phyloP scores from a whole-genome alignment of 2,329 filamentous ascomycete species.

The Xenoacremonium recifei region DNA sequence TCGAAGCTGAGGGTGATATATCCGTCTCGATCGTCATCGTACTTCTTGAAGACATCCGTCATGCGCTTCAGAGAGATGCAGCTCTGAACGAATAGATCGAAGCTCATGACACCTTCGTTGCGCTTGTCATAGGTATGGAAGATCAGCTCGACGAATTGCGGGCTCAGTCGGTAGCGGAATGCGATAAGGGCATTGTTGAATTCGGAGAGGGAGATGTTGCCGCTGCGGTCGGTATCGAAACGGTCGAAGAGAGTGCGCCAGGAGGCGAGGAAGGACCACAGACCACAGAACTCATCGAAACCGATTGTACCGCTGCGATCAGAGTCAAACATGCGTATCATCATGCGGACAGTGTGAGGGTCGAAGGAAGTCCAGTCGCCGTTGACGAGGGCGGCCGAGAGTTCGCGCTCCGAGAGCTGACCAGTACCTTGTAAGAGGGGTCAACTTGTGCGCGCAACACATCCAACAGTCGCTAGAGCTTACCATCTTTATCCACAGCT shows the following conservation, averaged over 20 bases:
- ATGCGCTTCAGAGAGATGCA: slow-evolving; percentile 97
- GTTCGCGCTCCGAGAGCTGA: slow-evolving; percentile 80
- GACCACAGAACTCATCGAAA: slow-evolving; percentile 92
- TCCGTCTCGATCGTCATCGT: slow-evolving; percentile 94
- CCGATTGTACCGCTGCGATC: slow-evolving; percentile 86
- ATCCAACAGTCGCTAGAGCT: slow-evolving; percentile 20
- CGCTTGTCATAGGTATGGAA: slow-evolving; percentile 88
- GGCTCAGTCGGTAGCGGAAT: slow-evolving; percentile 89
- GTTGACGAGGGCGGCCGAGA: slow-evolving; percentile 89
- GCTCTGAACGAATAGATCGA: slow-evolving; percentile 96
- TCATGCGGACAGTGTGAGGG: slow-evolving; percentile 91
- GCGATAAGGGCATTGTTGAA: slow-evolving; percentile 88
- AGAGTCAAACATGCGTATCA: slow-evolving; percentile 99
- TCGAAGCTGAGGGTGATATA: slow-evolving; percentile 84
- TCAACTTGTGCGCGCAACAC: slow-evolving; percentile 4
- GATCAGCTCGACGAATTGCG: slow-evolving; percentile 77
- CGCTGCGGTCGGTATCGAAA: slow-evolving; percentile 84
- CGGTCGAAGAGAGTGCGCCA: slow-evolving; percentile 95
- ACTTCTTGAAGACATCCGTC: slow-evolving; percentile 99
- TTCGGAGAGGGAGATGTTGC: slow-evolving; percentile 82
- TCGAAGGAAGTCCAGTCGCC: slow-evolving; percentile 96
- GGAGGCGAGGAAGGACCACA: slow-evolving; percentile 93
- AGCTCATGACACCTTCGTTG: slow-evolving; percentile 71
- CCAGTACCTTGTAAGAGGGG: slow-evolving; percentile 61
- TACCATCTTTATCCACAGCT: slow-evolving; percentile 84